Percentiles rank a stretch among this genome's conserved stretches.
These are phyloP conservation scores for Chaetomiaceae sp. DNA, from an alignment of 2,329 filamentous ascomycete species.

Conservation along the genomic window DNA sequence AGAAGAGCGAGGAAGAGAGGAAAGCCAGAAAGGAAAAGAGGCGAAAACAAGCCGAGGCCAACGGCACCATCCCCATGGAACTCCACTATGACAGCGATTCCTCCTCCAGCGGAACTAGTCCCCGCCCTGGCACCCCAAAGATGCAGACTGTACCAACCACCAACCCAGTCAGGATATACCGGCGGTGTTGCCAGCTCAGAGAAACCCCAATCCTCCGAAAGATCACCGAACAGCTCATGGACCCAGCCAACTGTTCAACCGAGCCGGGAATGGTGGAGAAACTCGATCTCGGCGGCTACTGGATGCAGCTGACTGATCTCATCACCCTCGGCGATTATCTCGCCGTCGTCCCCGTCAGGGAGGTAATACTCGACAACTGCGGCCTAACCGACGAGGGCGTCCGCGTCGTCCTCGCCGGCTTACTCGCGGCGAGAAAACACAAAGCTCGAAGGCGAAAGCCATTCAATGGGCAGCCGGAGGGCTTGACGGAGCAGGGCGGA, in stretches of 20 bases:
- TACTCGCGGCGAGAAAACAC: constrained; percentile 72
- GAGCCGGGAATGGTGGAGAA: constrained; percentile 73
- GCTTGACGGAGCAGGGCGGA: constrained; percentile 53
- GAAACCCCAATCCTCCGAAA: constrained; percentile 90
- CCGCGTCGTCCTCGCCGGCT: constrained; percentile 77
- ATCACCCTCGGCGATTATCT: constrained; percentile 89
- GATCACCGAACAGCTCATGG: constrained; percentile 81
- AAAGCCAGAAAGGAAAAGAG: constrained; percentile 91
- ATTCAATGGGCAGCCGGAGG: constrained; percentile 34
- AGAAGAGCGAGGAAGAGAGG: constrained; percentile 85
- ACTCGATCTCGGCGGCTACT: constrained; percentile 79
- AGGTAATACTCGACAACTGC: constrained; percentile 81
- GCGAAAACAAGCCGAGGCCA: constrained; percentile 77
- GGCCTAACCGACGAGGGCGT: constrained; percentile 83
- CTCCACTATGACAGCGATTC: constrained; percentile 62
- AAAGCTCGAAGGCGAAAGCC: constrained; percentile 51
- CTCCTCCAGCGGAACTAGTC: constrained; percentile 39
- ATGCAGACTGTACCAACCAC: constrained; percentile 72
- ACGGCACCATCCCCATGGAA: constrained; percentile 81
- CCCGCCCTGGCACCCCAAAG: constrained; percentile 37
- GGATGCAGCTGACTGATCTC: constrained; percentile 77
- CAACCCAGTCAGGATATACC: constrained; percentile 87
- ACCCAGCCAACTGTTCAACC: constrained; percentile 60
- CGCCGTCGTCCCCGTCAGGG: constrained; percentile 85
- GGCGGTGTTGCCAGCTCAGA: constrained; percentile 87